Percentiles rank a stretch among this genome's conserved stretches.
Evolutionary conservation across 2,329 filamentous ascomycete species (phyloP).

Genomic region (Colletotrichum brevisporum): DNA sequence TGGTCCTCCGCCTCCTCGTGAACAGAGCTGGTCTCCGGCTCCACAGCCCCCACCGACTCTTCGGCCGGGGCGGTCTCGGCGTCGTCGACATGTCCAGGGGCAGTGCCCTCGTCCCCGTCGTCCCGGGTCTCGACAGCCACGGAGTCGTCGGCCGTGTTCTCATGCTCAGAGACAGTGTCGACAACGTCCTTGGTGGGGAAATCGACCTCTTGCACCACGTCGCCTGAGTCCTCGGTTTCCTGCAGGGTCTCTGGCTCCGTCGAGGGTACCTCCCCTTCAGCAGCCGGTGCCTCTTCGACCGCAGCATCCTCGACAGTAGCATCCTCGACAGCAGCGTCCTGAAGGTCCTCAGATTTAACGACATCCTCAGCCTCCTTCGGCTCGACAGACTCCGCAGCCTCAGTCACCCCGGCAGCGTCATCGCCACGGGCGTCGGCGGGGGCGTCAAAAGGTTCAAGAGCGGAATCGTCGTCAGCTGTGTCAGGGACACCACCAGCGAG

Average conservation of each 20-base stretch:
- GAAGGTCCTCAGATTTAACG: background rate
- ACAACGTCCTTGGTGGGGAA: background rate
- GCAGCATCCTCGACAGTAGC: background rate
- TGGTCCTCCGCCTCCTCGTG: background rate
- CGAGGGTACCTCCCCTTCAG: background rate
- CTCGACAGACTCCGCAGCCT: background rate
- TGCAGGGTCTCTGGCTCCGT: background rate
- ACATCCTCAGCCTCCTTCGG: background rate
- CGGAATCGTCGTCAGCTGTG: constrained; percentile 28
- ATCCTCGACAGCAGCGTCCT: background rate
- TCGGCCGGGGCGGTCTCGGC: background rate
- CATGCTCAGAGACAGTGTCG: background rate
- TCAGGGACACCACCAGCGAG: constrained; percentile 30
- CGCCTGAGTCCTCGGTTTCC: background rate
- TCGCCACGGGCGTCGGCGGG: constrained; percentile 21
- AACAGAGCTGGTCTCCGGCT: background rate
- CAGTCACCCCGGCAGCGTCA: constrained; percentile 3
- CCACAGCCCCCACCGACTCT: background rate
- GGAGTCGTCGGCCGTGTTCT: background rate
- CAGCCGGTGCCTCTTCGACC: background rate
- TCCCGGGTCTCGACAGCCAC: background rate
- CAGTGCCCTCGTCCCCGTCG: background rate
- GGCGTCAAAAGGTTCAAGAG: constrained; percentile 29
- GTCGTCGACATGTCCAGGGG: background rate
- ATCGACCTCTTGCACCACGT: background rate